Conservation (phyloP, 2,329 filamentous ascomycete species). For the Scortechinia acanthostroma region DNA sequence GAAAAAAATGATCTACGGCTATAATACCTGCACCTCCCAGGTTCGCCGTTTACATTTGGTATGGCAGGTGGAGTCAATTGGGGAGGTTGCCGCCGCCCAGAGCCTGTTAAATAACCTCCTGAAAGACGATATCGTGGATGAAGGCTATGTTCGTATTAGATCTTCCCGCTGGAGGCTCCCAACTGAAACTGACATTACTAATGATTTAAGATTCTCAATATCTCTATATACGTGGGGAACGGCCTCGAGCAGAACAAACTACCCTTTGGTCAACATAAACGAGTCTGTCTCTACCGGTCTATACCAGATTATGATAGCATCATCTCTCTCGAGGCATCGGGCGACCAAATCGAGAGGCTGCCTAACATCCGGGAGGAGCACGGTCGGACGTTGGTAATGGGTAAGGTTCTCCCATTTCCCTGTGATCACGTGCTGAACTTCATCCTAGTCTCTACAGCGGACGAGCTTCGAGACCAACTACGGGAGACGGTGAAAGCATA, state of each 20-base stretch:
- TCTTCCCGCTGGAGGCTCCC: too few relatives aligned
- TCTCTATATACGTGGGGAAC: too few relatives aligned
- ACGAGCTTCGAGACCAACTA: neutral
- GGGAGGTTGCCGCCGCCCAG: conserved; percentile 7
- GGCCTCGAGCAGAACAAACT: too few relatives aligned
- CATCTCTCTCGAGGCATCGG: too few relatives aligned
- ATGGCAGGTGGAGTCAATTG: conserved; percentile 16
- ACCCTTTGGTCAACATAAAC: too few relatives aligned
- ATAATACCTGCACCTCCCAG: conserved; percentile 15
- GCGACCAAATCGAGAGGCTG: too few relatives aligned
- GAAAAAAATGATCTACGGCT: conserved; percentile 21
- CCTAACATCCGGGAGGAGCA: too few relatives aligned
- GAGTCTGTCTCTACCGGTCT: too few relatives aligned
- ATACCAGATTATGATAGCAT: too few relatives aligned
- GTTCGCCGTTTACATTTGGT: conserved; percentile 20
- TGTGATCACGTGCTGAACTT: neutral
- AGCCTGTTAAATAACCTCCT: conserved; percentile 5
- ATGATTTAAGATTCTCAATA: too few relatives aligned
- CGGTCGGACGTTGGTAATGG: too few relatives aligned
- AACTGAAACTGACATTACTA: too few relatives aligned
- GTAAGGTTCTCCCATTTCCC: neutral
- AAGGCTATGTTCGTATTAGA: conserved; percentile 5
- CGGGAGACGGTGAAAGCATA: neutral
- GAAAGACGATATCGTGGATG: conserved; percentile 5
- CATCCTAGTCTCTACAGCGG: neutral